These are phyloP conservation scores for Annulohypoxylon stygium DNA, from an alignment of 495 filamentous ascomycete species.

Conservation along the genomic window DNA sequence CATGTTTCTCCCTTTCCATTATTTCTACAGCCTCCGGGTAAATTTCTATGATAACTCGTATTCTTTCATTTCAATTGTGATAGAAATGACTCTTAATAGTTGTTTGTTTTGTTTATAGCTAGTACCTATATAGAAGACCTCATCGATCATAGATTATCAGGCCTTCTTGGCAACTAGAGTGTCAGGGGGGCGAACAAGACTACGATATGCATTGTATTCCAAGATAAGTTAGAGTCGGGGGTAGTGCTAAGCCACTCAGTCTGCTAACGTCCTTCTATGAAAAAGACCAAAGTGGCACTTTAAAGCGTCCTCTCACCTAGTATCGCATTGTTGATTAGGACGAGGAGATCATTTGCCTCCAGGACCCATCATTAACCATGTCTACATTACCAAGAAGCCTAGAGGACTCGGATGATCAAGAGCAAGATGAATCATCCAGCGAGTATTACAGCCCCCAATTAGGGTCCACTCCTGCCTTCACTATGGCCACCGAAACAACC, in stretches of 20 bases:
- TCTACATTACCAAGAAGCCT: not conserved
- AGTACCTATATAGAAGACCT: too few species aligned
- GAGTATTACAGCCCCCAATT: slow-evolving; percentile 3
- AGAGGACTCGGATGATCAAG: not conserved
- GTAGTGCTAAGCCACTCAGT: not conserved
- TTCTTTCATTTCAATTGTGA: too few species aligned
- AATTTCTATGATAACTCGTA: too few species aligned
- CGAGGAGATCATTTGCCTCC: not conserved
- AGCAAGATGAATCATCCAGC: slow-evolving; percentile 2
- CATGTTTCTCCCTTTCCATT: too few species aligned
- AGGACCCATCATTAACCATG: not conserved
- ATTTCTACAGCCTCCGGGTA: too few species aligned
- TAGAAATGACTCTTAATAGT: too few species aligned
- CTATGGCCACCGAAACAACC: not conserved
- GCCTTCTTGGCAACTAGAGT: too few species aligned
- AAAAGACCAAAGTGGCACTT: not conserved
- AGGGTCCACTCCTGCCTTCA: not conserved
- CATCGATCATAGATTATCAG: too few species aligned
- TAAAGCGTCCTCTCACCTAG: not conserved
- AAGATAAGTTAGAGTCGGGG: not conserved
- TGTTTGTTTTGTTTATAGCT: too few species aligned
- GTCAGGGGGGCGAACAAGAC: not conserved
- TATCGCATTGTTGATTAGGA: not conserved
- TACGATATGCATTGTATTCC: not conserved
- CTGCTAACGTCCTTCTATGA: not conserved